A percentile compares a stretch with the other conserved stretches of the same genome.
Evolutionary conservation across 805 yeast genomes (phyloP).

Genomic region (Starmerella khaoyaiensis): DNA sequence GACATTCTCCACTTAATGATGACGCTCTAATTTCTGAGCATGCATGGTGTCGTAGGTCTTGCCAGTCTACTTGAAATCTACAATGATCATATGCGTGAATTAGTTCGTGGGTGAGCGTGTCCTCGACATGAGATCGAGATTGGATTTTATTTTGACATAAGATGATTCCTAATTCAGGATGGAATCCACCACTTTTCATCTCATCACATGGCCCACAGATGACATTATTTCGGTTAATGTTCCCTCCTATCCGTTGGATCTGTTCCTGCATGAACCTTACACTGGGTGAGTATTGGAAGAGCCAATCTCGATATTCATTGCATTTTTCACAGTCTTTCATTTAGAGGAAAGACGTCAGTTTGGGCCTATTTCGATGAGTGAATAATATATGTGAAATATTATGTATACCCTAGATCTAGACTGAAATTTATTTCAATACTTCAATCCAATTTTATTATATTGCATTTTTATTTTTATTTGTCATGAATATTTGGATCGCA

Average conservation of each 20-base stretch:
- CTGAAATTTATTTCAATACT: too few relatives aligned
- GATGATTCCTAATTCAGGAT: slow-evolving; percentile 76
- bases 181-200: slow-evolving; percentile 78
- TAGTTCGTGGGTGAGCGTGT: slow-evolving; percentile 82
- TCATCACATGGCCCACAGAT: slow-evolving; percentile 77
- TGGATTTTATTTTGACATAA: slow-evolving; percentile 72
- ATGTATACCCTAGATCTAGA: too few relatives aligned
- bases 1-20: slow-evolving; percentile 85
- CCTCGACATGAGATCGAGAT: slow-evolving; percentile 73
- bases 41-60: slow-evolving; percentile 80
- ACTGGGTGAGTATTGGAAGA: slow-evolving; percentile 59
- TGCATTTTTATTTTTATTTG: slow-evolving; percentile 26
- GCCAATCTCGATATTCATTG: slow-evolving; percentile 66
- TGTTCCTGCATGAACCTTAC: slow-evolving; percentile 80
- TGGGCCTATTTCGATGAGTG: too few relatives aligned
- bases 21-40: slow-evolving; percentile 94
- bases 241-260: slow-evolving; percentile 52
- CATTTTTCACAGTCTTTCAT: slow-evolving; percentile 63
- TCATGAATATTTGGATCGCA: slow-evolving; percentile 80
- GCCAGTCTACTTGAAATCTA: slow-evolving; percentile 78
- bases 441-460: too few relatives aligned
- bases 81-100: slow-evolving; percentile 87
- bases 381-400: too few relatives aligned
- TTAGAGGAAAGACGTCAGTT: too few relatives aligned
- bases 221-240: slow-evolving; percentile 40